phyloP scores from a whole-genome alignment of 768 basidiomycete species.

The Fomitopsis pulvina region DNA sequence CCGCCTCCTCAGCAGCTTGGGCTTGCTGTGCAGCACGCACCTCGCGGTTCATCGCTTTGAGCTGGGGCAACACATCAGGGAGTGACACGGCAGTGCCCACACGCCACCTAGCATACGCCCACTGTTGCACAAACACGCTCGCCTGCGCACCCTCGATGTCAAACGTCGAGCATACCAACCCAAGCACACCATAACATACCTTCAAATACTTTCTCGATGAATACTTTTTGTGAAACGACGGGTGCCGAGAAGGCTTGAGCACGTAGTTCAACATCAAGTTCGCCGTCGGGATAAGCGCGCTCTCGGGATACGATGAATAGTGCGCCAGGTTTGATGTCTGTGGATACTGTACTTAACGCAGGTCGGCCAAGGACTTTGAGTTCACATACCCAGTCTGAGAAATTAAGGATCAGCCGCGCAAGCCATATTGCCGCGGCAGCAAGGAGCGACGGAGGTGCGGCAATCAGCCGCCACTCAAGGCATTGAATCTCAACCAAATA shows the following conservation, averaged over 20 bases:
- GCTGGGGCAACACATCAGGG: conserved; percentile 45
- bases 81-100: conserved; percentile 57
- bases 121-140: conserved; percentile 75
- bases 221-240: conserved; percentile 86
- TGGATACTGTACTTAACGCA: conserved; percentile 8
- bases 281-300: conserved; percentile 71
- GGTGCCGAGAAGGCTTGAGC: conserved; percentile 62
- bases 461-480: conserved; percentile 75
- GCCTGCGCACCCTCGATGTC: conserved; percentile 40
- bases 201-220: conserved; percentile 79
- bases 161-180: background rate
- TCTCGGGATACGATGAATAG: conserved; percentile 82
- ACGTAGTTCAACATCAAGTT: conserved; percentile 87
- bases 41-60: conserved; percentile 51
- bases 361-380: background rate
- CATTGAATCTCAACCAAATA: conserved; percentile 85
- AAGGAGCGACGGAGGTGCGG: conserved; percentile 66
- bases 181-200: conserved; percentile 34
- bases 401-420: conserved; percentile 70
- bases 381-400: conserved; percentile 75
- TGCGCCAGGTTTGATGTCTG: conserved; percentile 83
- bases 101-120: conserved; percentile 75
- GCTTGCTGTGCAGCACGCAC: conserved; percentile 16
- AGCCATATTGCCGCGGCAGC: conserved; percentile 87
- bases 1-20: conserved; percentile 7